phyloP scores from a whole-genome alignment of 345 rosid species.

The Eucalyptus rudis region DNA sequence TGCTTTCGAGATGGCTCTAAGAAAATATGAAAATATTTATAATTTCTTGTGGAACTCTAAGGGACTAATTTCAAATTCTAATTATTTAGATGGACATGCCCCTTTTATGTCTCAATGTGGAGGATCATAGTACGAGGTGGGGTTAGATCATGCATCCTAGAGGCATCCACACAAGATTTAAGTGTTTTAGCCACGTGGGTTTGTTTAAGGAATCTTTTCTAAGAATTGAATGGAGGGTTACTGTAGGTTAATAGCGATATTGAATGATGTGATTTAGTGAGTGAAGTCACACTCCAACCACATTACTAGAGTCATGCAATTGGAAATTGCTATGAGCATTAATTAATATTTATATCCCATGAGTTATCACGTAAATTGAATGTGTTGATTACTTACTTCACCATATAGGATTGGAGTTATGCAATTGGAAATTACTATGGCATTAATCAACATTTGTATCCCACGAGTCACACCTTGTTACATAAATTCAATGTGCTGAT shows the following conservation, averaged over 20 bases:
- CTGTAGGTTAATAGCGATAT: neutral
- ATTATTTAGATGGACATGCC: neutral
- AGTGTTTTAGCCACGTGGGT: neutral
- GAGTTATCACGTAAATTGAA: neutral
- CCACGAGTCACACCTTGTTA: neutral
- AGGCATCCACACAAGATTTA: neutral
- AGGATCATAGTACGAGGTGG: neutral
- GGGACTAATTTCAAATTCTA: neutral
- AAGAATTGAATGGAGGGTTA: neutral
- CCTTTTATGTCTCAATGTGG: neutral
- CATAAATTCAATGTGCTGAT: neutral
- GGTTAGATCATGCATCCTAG: neutral
- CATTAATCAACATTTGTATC: neutral
- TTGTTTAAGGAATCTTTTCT: neutral
- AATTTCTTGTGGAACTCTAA: neutral
- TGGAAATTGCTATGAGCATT: neutral
- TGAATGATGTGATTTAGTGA: neutral
- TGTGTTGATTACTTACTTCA: neutral
- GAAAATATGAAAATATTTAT: neutral
- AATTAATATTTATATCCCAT: neutral
- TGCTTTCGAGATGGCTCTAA: neutral
- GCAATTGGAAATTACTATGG: neutral
- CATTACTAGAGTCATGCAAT: neutral
- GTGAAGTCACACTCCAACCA: neutral
- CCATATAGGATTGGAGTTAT: neutral